Evolutionary conservation across 1,284 basidiomycete species (phyloP).

Genomic region (Phellopilus nigrolimitatus): DNA sequence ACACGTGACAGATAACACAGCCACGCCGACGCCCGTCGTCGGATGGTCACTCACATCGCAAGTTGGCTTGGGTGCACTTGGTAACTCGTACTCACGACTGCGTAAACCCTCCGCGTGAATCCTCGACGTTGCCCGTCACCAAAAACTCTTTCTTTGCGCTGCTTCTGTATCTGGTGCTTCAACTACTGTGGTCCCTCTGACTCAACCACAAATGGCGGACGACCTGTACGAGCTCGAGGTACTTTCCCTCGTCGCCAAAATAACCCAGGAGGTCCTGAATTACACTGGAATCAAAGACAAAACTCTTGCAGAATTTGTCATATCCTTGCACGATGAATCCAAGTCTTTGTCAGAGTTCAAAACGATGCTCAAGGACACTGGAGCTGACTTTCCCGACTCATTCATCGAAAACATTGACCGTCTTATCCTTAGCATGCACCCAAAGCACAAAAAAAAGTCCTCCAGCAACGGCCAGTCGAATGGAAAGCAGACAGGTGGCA

Average conservation of each 20-base stretch:
- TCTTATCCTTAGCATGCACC: conserved; percentile 91
- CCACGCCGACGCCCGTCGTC: not conserved
- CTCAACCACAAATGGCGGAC: conserved; percentile 52
- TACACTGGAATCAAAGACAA: conserved; percentile 84
- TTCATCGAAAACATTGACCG: conserved; percentile 93
- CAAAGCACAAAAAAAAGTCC: conserved; percentile 85
- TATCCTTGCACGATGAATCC: conserved; percentile 84
- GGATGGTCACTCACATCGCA: not conserved
- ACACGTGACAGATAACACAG: not conserved
- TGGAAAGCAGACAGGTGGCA: conserved; percentile 35
- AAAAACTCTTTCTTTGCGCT: not conserved
- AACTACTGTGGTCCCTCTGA: conserved; percentile 6
- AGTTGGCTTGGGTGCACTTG: no score
- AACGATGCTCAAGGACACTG: conserved; percentile 72
- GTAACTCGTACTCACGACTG: no score
- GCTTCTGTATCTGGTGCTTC: conserved; percentile 1
- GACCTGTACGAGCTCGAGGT: conserved; percentile 89
- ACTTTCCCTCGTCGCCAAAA: conserved; percentile 83
- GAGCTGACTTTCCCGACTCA: conserved; percentile 84
- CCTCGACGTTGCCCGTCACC: no score
- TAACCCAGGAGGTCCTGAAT: conserved; percentile 89
- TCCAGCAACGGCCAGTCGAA: conserved; percentile 38
- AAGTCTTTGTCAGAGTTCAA: conserved; percentile 79
- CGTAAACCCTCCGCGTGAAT: not conserved
- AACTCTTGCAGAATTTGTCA: conserved; percentile 92